phyloP scores from a whole-genome alignment of 2,329 filamentous ascomycete species.

The Aulographum hederae region DNA sequence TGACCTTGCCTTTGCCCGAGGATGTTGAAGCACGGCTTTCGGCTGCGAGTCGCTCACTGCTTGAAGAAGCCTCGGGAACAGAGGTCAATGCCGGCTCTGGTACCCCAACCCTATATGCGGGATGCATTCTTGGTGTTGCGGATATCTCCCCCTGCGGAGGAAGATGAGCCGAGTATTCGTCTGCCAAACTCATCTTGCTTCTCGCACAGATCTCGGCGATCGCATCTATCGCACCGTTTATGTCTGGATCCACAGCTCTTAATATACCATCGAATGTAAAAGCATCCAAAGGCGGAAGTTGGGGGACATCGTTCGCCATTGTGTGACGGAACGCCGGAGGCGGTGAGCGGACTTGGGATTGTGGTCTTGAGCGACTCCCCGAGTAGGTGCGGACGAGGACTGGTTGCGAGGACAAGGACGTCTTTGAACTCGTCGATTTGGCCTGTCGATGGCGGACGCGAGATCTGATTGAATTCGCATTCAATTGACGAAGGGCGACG shows the following conservation, averaged over 20 bases:
- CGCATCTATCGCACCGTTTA: constrained; percentile 37
- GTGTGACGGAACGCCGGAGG: not conserved
- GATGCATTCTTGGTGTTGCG: constrained; percentile 11
- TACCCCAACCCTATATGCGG: constrained; percentile 15
- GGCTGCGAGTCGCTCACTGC: constrained; percentile 18
- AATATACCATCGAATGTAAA: constrained; percentile 39
- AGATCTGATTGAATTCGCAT: no score
- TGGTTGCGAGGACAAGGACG: constrained; percentile 22
- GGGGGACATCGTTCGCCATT: constrained; percentile 1
- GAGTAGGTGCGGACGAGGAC: constrained; percentile 25
- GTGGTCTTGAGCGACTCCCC: constrained; percentile 11
- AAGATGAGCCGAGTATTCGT: constrained; percentile 43
- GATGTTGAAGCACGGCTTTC: constrained; percentile 4
- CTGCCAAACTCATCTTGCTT: constrained; percentile 40
- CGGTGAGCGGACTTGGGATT: constrained; percentile 14
- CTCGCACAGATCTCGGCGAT: constrained; percentile 46
- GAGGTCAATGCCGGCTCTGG: constrained; percentile 22
- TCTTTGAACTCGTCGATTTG: constrained; percentile 19
- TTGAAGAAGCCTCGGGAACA: constrained; percentile 28
- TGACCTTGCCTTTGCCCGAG: constrained; percentile 4
- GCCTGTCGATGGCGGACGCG: constrained; percentile 6
- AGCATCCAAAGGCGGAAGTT: constrained; percentile 28
- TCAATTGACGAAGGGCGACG: no score
- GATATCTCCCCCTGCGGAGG: constrained; percentile 22
- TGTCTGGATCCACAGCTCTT: constrained; percentile 38